Conservation (phyloP, 176 grass and related monocot species). For the Triticum timopheevii region DNA sequence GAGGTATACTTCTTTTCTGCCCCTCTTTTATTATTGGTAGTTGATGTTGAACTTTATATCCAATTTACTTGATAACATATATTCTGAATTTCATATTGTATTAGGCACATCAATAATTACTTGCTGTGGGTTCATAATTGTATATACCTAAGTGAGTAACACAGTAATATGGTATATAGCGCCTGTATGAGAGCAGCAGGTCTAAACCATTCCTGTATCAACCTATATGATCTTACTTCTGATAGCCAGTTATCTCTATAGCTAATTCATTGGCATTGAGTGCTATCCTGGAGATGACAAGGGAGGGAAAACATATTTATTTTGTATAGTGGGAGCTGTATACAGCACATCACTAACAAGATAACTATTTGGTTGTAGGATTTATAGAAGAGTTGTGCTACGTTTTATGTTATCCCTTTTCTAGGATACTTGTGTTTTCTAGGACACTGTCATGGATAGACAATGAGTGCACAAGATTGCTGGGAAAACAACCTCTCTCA, state of each 20-base stretch:
- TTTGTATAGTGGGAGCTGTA: not conserved
- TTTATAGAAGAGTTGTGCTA: not conserved
- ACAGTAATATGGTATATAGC: not conserved
- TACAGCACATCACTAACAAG: not conserved
- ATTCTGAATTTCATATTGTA: not conserved
- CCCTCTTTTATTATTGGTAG: conserved; percentile 6
- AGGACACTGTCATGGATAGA: not conserved
- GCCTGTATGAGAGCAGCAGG: not conserved
- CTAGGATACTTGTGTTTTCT: not conserved
- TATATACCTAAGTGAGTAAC: not conserved
- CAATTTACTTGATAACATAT: conserved; percentile 3
- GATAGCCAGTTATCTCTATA: not conserved
- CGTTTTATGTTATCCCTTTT: not conserved
- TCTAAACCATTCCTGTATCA: not conserved
- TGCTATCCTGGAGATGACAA: not conserved
- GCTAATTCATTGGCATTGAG: not conserved
- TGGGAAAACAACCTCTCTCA: not conserved
- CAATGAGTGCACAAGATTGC: not conserved
- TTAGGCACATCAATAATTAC: conserved; percentile 12
- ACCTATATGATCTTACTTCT: not conserved
- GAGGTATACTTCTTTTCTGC: conserved; percentile 44
- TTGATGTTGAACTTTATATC: not conserved
- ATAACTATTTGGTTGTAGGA: not conserved
- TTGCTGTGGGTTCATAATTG: not conserved
- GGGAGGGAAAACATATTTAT: not conserved